These are phyloP conservation scores for Cynara cardunculus DNA, from an alignment of 129 eudicot species.

Conservation along the genomic window DNA sequence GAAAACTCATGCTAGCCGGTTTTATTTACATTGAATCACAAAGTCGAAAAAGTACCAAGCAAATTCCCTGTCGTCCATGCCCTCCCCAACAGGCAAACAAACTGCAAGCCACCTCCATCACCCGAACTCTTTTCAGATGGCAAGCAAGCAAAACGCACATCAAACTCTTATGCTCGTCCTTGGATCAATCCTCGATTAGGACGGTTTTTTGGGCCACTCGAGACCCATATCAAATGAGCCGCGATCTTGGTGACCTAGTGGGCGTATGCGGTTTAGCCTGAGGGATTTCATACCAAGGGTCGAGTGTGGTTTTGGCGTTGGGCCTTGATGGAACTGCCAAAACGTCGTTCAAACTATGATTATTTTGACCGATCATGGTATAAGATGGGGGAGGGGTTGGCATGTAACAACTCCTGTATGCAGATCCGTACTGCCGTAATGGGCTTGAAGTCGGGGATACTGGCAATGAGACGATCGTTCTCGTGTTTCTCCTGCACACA, in stretches of 20 bases:
- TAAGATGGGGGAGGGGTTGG: constrained; percentile 81
- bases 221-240: constrained; percentile 25
- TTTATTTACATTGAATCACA: constrained; percentile 34
- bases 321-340: constrained; percentile 37
- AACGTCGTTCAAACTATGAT: constrained; percentile 32
- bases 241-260: constrained; percentile 53
- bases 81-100: background rate
- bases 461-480: constrained; percentile 78
- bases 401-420: constrained; percentile 50
- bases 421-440: constrained; percentile 46
- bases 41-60: background rate
- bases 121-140: background rate
- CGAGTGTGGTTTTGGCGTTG: constrained; percentile 43
- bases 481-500: constrained; percentile 55
- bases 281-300: constrained; percentile 66
- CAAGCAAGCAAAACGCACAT: background rate
- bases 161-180: background rate
- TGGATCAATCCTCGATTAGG: background rate
- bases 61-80: background rate
- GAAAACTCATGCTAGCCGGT: constrained; percentile 15
- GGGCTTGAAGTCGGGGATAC: constrained; percentile 92
- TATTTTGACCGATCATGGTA: constrained; percentile 43
- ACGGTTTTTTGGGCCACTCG: background rate
- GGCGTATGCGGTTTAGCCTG: constrained; percentile 49
- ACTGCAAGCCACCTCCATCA: background rate